Percentiles rank a stretch among this genome's conserved stretches.
Conservation (phyloP, 2,329 filamentous ascomycete species). For the Fusarium piperis region DNA sequence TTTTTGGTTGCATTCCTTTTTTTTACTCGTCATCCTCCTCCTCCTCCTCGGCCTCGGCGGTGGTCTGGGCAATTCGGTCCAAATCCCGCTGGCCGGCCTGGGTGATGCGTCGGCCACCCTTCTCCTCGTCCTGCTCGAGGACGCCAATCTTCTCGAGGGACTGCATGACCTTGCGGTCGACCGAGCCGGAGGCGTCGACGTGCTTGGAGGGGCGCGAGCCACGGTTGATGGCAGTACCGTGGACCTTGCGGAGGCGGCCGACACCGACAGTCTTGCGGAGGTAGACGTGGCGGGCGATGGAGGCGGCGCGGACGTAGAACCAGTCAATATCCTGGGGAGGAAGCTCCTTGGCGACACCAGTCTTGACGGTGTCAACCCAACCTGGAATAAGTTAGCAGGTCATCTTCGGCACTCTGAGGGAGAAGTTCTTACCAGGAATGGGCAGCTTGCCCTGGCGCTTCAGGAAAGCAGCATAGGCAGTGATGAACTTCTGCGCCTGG, state of each 20-base stretch:
- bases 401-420: rapidly evolving
- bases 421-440: slow-evolving; percentile 76
- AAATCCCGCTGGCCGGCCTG: slow-evolving; percentile 98
- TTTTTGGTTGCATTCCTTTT: slow-evolving; percentile 38
- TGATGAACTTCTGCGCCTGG: slow-evolving; percentile 90
- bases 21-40: slow-evolving; percentile 74
- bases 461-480: slow-evolving; percentile 86
- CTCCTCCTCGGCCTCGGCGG: slow-evolving; percentile 76
- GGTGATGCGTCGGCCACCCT: slow-evolving; percentile 98
- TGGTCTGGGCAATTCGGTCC: slow-evolving; percentile 92
- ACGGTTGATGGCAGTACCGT: slow-evolving; percentile 98
- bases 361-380: slow-evolving; percentile 99
- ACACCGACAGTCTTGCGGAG: slow-evolving; percentile 99
- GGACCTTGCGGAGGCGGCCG: slow-evolving; percentile 94
- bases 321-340: slow-evolving; percentile 98
- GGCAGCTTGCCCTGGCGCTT: slow-evolving; percentile 94
- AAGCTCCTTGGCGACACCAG: slow-evolving; percentile 94
- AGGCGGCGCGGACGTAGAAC: slow-evolving; percentile 91
- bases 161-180: slow-evolving; percentile 98
- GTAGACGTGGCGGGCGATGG: slow-evolving; percentile 98
- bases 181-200: slow-evolving; percentile 92
- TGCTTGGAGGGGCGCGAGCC: slow-evolving; percentile 91
- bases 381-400: slow-evolving; percentile 62
- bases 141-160: slow-evolving; percentile 99
- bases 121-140: slow-evolving; percentile 96